A percentile compares a stretch with the other conserved stretches of the same genome.
Conservation (phyloP, 2,329 filamentous ascomycete genomes). For the Colletotrichum tabaci region DNA sequence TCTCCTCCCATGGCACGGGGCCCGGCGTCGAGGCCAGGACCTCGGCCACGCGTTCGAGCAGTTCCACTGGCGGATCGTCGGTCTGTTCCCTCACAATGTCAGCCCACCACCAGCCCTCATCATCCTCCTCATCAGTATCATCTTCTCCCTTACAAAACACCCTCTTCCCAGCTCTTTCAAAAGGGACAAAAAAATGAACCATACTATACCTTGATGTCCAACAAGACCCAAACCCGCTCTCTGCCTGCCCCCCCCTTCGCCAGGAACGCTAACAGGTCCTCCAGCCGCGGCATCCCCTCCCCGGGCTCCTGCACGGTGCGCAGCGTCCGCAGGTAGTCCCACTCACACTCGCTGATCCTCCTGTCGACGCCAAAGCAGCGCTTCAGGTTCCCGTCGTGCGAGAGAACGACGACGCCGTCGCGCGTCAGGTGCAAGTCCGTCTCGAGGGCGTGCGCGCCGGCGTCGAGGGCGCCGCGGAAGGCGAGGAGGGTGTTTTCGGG, state of each 20-base stretch:
- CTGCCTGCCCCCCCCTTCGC: slow-evolving; percentile 72
- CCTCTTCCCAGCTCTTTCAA: too few species aligned
- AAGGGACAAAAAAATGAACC: slow-evolving; percentile 21
- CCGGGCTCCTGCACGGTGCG: slow-evolving; percentile 77
- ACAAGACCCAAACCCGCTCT: slow-evolving; percentile 82
- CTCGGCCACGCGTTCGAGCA: slow-evolving; percentile 79
- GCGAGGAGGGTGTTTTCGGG: slow-evolving; percentile 91
- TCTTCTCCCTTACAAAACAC: neutral
- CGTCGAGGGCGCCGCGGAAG: slow-evolving; percentile 80
- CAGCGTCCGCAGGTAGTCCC: slow-evolving; percentile 79
- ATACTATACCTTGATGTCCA: slow-evolving; percentile 85
- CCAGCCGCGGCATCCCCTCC: slow-evolving; percentile 80
- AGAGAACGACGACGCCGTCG: slow-evolving; percentile 88
- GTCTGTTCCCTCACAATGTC: slow-evolving; percentile 59
- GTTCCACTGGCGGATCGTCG: slow-evolving; percentile 77
- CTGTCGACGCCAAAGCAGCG: slow-evolving; percentile 85
- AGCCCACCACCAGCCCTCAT: neutral
- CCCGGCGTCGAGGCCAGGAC: slow-evolving; percentile 70
- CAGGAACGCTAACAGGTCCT: slow-evolving; percentile 82
- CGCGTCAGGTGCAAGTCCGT: slow-evolving; percentile 88
- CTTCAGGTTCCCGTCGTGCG: slow-evolving; percentile 84
- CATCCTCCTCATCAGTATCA: neutral
- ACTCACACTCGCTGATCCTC: slow-evolving; percentile 82
- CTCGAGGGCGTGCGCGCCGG: slow-evolving; percentile 86
- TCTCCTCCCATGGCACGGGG: slow-evolving; percentile 75